Base-by-base conservation (phyloP, 805 yeast species). In the Yarrowia sp. region DNA sequence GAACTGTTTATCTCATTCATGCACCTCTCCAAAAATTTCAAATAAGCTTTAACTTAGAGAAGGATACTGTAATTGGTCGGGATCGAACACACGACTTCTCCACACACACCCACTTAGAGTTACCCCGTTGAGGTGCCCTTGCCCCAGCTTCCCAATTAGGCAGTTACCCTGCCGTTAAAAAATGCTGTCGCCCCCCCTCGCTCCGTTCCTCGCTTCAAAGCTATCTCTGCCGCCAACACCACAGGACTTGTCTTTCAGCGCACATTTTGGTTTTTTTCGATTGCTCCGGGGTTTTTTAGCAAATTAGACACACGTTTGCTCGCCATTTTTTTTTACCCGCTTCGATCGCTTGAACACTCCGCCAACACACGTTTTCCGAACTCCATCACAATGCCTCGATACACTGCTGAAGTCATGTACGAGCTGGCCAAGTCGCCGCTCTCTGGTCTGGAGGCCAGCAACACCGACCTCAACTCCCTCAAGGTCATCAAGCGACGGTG, bases 401-500 rank as follows among this genome's bases (percentile, higher is more conserved):
- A 76, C 72, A 69, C 76, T 19, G 40, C 72, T 34, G 73, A 71
- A 60, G 70, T 73, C 56, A 66, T 71, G 50, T 72, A 76, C 19
- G 73, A 71, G 47, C 70, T 75, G 53, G 75, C 74, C 19, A 44
- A 68, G 49, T 66, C 71, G 63, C 78, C 79, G 34, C 75, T 73
- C 65, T 74, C 76, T 50, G 68, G 47, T 39, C 69, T 61, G 47
- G 65, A 68, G 46, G 70, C 67, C 36, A 40, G 61, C 63, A 46
- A 46, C 66, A 61, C 66, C 34, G 66, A 61, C 34, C 19, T 61
- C 14, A 46, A 46, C 46, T 36, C 55, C 4, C 55, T 61, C n/a
- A 61, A 61, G 55, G 44, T 61, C 38, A 61, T 61, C 36, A 61
- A 61, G 66, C 66, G 66, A 61, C 53, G 66, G 66, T 61, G 46